Percentiles rank a stretch among this genome's conserved stretches.
These are phyloP conservation scores for Karstenula rhodostoma DNA, from an alignment of 2,329 filamentous ascomycete genomes.

Conservation along the genomic window DNA sequence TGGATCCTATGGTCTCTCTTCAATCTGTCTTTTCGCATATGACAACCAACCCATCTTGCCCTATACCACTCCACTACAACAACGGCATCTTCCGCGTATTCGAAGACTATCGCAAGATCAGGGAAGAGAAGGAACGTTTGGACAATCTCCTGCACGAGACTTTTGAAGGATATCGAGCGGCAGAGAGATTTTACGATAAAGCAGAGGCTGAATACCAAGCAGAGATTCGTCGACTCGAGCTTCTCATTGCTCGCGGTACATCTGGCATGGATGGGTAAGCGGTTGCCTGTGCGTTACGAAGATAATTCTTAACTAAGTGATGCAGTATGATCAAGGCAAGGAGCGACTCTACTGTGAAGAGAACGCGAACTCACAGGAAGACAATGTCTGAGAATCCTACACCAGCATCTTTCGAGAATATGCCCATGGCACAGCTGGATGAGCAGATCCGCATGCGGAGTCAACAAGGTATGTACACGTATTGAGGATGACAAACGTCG, in stretches of 20 bases:
- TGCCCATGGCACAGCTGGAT: slow-evolving; percentile 33
- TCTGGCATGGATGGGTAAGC: slow-evolving; percentile 50
- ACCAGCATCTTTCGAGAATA: slow-evolving; percentile 16
- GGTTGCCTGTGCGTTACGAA: too few species aligned
- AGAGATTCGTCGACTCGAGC: slow-evolving; percentile 55
- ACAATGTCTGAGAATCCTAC: slow-evolving; percentile 22
- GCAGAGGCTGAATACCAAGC: slow-evolving; percentile 48
- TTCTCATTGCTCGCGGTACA: slow-evolving; percentile 53
- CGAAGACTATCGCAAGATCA: slow-evolving; percentile 50
- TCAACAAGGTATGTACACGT: slow-evolving; percentile 31
- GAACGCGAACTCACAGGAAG: slow-evolving; percentile 34
- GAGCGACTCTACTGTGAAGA: slow-evolving; percentile 50
- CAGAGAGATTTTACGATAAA: slow-evolving; percentile 43
- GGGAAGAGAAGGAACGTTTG: slow-evolving; percentile 45
- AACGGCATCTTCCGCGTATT: slow-evolving; percentile 53
- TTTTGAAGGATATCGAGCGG: slow-evolving; percentile 31
- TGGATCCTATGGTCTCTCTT: slow-evolving; percentile 37
- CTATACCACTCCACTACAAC: slow-evolving; percentile 44
- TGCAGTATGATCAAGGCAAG: slow-evolving; percentile 50
- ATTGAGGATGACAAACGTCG: not conserved
- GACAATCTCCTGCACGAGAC: slow-evolving; percentile 39
- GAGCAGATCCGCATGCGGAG: slow-evolving; percentile 34
- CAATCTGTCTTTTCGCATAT: slow-evolving; percentile 41
- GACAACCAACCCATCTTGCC: slow-evolving; percentile 23
- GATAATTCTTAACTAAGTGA: slow-evolving; percentile 13